Evolutionary conservation across 768 basidiomycete species (phyloP), one percentile per base, ranked within the genome.

Genomic region (Basidioascus undulatus): DNA sequence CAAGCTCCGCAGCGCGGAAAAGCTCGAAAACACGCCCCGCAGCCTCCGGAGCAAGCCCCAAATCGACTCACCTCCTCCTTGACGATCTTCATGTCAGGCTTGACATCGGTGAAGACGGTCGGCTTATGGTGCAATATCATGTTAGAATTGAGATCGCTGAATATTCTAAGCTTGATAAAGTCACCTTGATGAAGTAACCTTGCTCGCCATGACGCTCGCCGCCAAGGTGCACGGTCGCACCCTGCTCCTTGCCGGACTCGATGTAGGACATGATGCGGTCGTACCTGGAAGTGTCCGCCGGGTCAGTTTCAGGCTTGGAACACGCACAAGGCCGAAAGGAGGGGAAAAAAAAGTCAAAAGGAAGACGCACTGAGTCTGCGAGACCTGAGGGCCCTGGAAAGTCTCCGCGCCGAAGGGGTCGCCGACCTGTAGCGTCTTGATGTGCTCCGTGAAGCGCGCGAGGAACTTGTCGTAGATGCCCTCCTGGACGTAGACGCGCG

Each of bases 241-340:
- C 82, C 16, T 71, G 66, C 12, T 66, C 53, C 53, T 70, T 75
- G 3, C 81, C 82, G 7, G 71, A 68, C 21, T 77, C 54, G 55
- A 87, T 82, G 61, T 81, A 83, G 12, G 56, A 59, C 67, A 80
- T 70, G 46, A 84, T 68, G 41, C 75, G 73, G 74, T 77, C 44
- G 51, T 46, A 44, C n/a, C n/a, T n/a, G n/a, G n/a, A n/a, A n/a
- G n/a, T n/a, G n/a, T n/a, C n/a, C n/a, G n/a, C n/a, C n/a, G n/a
- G 19, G 18, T 13, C 16, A 42, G 16, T 24, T 3, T 24, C 8
- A 15, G 32, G 27, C 44, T n/a, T 28, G 39, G 30, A 8, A 21
- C 13, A 37, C 7, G 16, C 13, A 12, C 35, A 31, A 23, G 15
- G 6, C 27, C 35, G 18, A n/a, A 20, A 28, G 34, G 26, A 23